Evolutionary conservation across 768 basidiomycete species (phyloP).

Genomic region (Suillus cothurnatus): DNA sequence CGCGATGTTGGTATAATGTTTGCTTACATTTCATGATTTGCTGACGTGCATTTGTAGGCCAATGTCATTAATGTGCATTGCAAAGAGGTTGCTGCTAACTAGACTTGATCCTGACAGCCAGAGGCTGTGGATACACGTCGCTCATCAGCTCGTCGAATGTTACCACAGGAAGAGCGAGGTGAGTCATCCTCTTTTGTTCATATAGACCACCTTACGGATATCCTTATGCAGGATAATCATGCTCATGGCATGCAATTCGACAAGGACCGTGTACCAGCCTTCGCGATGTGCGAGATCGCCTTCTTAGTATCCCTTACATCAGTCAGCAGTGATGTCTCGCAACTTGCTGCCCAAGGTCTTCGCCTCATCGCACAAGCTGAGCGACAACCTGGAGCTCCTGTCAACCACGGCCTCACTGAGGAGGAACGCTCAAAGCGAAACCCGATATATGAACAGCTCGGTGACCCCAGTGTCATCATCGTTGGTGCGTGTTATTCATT

Average conservation of each 20-base stretch:
- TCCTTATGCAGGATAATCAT: conserved; percentile 38
- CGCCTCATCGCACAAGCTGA: conserved; percentile 71
- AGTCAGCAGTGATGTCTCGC: conserved; percentile 64
- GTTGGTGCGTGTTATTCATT: conserved; percentile 53
- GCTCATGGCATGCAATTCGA: conserved; percentile 53
- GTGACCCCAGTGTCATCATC: conserved; percentile 70
- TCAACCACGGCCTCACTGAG: conserved; percentile 50
- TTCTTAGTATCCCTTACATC: conserved; percentile 74
- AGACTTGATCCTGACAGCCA: conserved; percentile 63
- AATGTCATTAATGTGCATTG: conserved; percentile 44
- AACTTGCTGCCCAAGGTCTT: conserved; percentile 67
- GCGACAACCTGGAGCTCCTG: conserved; percentile 58
- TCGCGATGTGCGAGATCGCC: conserved; percentile 71
- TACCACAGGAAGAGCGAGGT: conserved; percentile 55
- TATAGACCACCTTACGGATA: conserved; percentile 10
- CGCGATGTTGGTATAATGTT: conserved; percentile 43
- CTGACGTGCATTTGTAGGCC: conserved; percentile 19
- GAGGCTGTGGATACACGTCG: conserved; percentile 67
- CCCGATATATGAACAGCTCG: conserved; percentile 76
- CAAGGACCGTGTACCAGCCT: conserved; percentile 57
- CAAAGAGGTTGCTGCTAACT: conserved; percentile 58
- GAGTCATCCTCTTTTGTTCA: conserved; percentile 16
- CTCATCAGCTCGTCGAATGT: conserved; percentile 59
- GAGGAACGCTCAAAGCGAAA: conserved; percentile 70
- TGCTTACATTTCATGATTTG: background rate